A percentile compares a stretch with the other conserved stretches of the same genome.
Evolutionary conservation across 1,284 basidiomycete genomes (phyloP).

Genomic region (Boletus mariae): DNA sequence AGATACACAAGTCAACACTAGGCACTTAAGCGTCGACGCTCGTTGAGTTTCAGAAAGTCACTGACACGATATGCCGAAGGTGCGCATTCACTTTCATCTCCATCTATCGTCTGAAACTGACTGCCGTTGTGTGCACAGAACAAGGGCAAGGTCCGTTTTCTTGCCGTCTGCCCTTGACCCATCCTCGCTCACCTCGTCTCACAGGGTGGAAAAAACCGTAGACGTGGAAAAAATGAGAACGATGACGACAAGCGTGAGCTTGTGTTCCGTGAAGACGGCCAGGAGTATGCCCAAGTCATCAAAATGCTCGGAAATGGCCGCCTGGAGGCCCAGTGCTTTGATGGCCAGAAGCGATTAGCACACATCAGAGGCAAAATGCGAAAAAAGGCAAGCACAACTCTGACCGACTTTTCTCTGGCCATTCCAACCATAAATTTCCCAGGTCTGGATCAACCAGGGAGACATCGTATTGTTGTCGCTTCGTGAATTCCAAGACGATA

Average conservation of each 20-base stretch:
- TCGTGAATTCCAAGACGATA: constrained; percentile 99
- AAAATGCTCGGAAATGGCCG: constrained; percentile 99
- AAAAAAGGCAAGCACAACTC: constrained; percentile 77
- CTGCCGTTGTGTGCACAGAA: constrained; percentile 45
- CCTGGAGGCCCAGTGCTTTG: constrained; percentile 96
- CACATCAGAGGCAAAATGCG: constrained; percentile 99
- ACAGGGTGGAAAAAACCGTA: constrained; percentile 98
- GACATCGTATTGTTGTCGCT: constrained; percentile 96
- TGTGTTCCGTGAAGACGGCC: constrained; percentile 98
- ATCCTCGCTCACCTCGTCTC: constrained; percentile 7
- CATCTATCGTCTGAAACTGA: not conserved
- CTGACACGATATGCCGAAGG: constrained; percentile 24
- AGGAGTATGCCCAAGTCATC: constrained; percentile 97
- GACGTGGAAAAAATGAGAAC: constrained; percentile 99
- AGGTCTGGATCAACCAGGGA: constrained; percentile 99
- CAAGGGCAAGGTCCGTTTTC: constrained; percentile 69
- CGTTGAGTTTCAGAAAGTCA: not conserved
- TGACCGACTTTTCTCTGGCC: not conserved
- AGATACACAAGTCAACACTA: not conserved
- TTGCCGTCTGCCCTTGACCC: not conserved
- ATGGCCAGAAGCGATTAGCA: constrained; percentile 96
- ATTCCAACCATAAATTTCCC: constrained; percentile 5
- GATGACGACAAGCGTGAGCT: constrained; percentile 98
- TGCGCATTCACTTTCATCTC: not conserved
- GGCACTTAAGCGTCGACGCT: not conserved